A percentile compares a stretch with the other conserved stretches of the same genome.
These are phyloP conservation scores for Penstemon newberryi DNA, from an alignment of 257 asterid species.

Conservation along the genomic window DNA sequence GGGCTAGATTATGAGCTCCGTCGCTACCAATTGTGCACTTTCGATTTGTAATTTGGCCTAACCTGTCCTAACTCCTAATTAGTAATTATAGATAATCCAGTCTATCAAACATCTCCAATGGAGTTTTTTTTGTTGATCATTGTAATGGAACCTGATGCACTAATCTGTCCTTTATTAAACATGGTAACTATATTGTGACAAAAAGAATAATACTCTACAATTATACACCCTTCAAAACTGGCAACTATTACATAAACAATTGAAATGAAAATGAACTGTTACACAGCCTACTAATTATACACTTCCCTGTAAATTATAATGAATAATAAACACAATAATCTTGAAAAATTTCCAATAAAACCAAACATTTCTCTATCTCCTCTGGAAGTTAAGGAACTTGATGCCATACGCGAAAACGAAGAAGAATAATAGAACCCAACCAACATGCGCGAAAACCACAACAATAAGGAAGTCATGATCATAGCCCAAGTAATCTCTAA, in stretches of 20 bases:
- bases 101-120: no score
- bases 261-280: slow-evolving; percentile 5
- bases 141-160: no score
- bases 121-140: no score
- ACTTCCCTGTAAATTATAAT: not conserved
- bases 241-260: not conserved
- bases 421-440: slow-evolving; percentile 85
- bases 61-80: no score
- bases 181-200: not conserved
- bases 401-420: slow-evolving; percentile 77
- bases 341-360: not conserved
- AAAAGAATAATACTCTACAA: slow-evolving; percentile 16
- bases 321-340: no score
- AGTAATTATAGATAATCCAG: no score
- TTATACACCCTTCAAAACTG: not conserved
- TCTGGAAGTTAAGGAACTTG: slow-evolving; percentile 82
- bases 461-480: slow-evolving; percentile 62
- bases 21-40: no score
- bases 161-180: no score
- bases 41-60: no score
- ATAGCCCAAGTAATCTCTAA: slow-evolving; percentile 54
- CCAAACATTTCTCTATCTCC: slow-evolving; percentile 34
- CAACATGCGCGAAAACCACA: slow-evolving; percentile 70
- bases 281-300: slow-evolving; percentile 28
- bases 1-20: no score